Evolutionary conservation across 768 basidiomycete genomes (phyloP).

Genomic region (Mycena latifolia): DNA sequence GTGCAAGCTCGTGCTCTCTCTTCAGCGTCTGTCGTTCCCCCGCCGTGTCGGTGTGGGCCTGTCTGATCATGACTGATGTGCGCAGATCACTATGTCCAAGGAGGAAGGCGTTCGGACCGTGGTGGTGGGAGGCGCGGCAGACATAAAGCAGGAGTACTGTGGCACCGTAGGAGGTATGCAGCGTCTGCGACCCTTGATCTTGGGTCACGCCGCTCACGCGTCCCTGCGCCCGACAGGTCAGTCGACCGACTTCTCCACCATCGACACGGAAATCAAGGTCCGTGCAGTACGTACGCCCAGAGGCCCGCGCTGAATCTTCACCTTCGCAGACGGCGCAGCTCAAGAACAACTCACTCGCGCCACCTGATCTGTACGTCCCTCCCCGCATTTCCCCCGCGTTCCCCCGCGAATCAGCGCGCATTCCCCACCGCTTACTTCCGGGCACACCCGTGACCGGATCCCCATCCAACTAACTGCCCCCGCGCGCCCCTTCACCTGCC

Average conservation of each 20-base stretch:
- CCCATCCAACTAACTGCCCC: conserved; percentile 8
- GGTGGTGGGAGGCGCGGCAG: conserved; percentile 64
- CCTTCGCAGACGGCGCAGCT: conserved; percentile 57
- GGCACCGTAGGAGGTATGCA: conserved; percentile 67
- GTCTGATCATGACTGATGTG: conserved; percentile 6
- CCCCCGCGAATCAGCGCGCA: not conserved
- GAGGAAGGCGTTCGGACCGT: conserved; percentile 67
- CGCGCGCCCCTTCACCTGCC: not conserved
- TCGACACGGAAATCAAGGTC: conserved; percentile 72
- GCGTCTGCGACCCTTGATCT: not conserved
- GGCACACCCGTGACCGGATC: conserved; percentile 15
- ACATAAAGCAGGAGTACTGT: conserved; percentile 65
- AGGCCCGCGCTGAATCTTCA: not conserved
- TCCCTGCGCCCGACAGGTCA: conserved; percentile 47
- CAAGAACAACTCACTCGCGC: conserved; percentile 66
- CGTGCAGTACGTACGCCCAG: not conserved
- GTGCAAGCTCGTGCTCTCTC: conserved; percentile 61
- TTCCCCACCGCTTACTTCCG: conserved; percentile 22
- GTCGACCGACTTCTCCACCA: conserved; percentile 67
- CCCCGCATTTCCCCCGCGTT: conserved; percentile 12
- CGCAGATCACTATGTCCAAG: conserved; percentile 71
- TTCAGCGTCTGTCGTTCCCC: conserved; percentile 52
- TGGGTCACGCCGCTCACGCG: not conserved
- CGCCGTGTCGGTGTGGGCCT: not conserved
- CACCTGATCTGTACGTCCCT: conserved; percentile 68